These are phyloP conservation scores for Phoenix roebelenii DNA, from an alignment of 176 grass and related monocot species.

Conservation along the genomic window DNA sequence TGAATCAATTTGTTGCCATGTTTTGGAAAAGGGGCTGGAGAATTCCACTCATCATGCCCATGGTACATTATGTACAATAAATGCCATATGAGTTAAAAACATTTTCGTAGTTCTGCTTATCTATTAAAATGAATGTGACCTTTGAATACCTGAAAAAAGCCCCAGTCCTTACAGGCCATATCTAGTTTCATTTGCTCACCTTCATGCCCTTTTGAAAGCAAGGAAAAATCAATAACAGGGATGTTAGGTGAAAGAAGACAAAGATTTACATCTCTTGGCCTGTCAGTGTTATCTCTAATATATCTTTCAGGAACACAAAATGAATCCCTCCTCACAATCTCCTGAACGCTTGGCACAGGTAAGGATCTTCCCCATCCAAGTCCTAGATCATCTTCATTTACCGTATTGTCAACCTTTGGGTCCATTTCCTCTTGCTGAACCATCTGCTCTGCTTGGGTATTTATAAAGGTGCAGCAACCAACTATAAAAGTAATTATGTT, in stretches of 20 bases:
- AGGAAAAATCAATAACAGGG: slow-evolving; percentile 8
- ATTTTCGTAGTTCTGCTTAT: no score
- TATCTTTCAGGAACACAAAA: slow-evolving; percentile 8
- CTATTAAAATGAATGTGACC: neutral
- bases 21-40: no score
- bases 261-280: neutral
- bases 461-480: no score
- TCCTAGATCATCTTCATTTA: neutral
- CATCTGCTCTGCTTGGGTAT: no score
- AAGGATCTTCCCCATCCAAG: slow-evolving; percentile 3
- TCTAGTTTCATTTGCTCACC: neutral
- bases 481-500: no score
- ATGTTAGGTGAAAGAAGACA: neutral
- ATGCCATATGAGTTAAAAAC: no score
- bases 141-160: slow-evolving; percentile 6
- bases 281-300: neutral
- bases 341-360: slow-evolving; percentile 10
- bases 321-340: slow-evolving; percentile 5
- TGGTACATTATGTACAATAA: no score
- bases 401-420: no score
- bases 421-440: no score
- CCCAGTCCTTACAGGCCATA: slow-evolving; percentile 12
- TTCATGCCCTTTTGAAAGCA: neutral
- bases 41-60: no score
- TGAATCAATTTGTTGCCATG: no score